Conservation (phyloP, 441 rosid species). For the Erysimum cheiri region DNA sequence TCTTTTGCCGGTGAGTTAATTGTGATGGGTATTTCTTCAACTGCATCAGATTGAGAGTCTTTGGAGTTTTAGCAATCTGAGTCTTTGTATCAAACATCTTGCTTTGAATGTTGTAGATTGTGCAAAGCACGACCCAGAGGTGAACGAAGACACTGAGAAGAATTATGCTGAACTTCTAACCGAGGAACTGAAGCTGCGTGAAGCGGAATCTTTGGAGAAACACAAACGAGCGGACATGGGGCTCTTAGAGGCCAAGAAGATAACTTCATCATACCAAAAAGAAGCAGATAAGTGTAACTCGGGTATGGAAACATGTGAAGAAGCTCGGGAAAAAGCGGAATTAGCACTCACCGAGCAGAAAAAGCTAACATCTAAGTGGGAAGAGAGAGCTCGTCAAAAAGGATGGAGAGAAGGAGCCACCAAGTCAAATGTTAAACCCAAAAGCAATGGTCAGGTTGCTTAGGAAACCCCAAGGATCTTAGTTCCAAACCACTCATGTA, state of each 20-base stretch:
- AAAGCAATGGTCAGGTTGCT: conserved; percentile 55
- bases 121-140: conserved; percentile 79
- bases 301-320: conserved; percentile 98
- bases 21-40: conserved; percentile 9
- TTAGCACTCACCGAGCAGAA: conserved; percentile 69
- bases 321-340: conserved; percentile 87
- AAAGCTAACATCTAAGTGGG: conserved; percentile 78
- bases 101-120: conserved; percentile 60
- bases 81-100: neutral
- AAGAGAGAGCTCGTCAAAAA: conserved; percentile 76
- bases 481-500: conserved; percentile 24
- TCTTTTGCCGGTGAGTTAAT: conserved; percentile 72
- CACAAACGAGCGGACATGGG: conserved; percentile 82
- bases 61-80: neutral
- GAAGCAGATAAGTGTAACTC: conserved; percentile 98
- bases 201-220: conserved; percentile 75
- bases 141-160: conserved; percentile 83
- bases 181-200: conserved; percentile 84
- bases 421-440: conserved; percentile 52
- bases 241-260: conserved; percentile 92
- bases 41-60: neutral
- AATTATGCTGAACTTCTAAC: conserved; percentile 75
- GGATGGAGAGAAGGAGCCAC: conserved; percentile 83
- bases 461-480: conserved; percentile 33
- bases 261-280: conserved; percentile 88